These are phyloP conservation scores for Zostera marina DNA, from an alignment of 116 monocot genomes.

Conservation along the genomic window DNA sequence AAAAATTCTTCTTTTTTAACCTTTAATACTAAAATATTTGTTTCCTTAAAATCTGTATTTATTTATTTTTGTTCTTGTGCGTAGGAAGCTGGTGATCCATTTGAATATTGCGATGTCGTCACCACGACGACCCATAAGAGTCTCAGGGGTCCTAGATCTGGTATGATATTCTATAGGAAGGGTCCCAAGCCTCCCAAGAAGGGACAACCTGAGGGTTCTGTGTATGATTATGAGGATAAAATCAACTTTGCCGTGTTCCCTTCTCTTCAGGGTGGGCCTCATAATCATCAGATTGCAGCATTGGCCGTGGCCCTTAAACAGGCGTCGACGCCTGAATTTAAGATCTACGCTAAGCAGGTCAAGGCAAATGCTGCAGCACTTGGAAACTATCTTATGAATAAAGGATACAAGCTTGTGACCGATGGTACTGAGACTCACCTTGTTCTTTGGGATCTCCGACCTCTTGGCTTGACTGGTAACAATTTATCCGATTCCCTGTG, in stretches of 20 bases:
- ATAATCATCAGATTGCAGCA: slow-evolving; percentile 93
- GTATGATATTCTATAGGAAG: slow-evolving; percentile 97
- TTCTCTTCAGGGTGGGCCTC: slow-evolving; percentile 87
- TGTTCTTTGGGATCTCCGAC: slow-evolving; percentile 84
- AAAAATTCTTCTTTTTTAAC: neutral
- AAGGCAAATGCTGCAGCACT: slow-evolving; percentile 62
- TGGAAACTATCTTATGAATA: slow-evolving; percentile 58
- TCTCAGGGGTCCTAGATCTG: slow-evolving; percentile 76
- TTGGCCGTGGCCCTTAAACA: slow-evolving; percentile 83
- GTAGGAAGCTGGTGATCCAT: slow-evolving; percentile 76
- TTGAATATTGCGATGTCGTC: slow-evolving; percentile 74
- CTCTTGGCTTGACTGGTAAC: slow-evolving; percentile 89
- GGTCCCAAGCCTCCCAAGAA: slow-evolving; percentile 88
- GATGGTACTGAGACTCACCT: slow-evolving; percentile 82
- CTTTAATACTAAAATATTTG: neutral
- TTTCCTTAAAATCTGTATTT: neutral
- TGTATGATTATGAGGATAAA: slow-evolving; percentile 80
- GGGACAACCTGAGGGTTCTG: slow-evolving; percentile 64
- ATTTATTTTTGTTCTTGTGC: neutral
- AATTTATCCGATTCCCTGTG: neutral
- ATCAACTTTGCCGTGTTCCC: slow-evolving; percentile 91
- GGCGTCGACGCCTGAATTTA: slow-evolving; percentile 45
- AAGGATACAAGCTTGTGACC: slow-evolving; percentile 77
- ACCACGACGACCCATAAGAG: slow-evolving; percentile 89
- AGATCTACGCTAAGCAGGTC: slow-evolving; percentile 64